Evolutionary conservation across 2,329 filamentous ascomycete species (phyloP).

Genomic region (Ilyonectria destructans): DNA sequence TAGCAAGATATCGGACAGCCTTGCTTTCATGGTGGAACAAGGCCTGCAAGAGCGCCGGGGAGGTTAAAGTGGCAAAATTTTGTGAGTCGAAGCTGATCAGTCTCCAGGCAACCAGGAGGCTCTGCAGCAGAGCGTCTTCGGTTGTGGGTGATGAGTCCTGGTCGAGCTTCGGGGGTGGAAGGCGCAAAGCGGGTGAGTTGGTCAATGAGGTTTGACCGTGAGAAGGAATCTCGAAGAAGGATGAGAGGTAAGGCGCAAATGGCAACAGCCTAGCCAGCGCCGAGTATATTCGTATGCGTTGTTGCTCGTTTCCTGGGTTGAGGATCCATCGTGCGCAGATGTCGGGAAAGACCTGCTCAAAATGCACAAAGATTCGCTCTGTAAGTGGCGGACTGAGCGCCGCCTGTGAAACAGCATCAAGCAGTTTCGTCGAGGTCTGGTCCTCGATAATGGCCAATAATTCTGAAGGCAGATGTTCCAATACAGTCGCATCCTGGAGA

Average conservation of each 20-base stretch:
- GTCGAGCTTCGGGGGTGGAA: constrained; percentile 52
- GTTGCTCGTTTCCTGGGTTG: constrained; percentile 57
- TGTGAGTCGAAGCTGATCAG: constrained; percentile 83
- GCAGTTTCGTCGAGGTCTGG: constrained; percentile 75
- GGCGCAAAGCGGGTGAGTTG: constrained; percentile 47
- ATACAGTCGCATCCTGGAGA: constrained; percentile 67
- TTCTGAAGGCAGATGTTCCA: constrained; percentile 78
- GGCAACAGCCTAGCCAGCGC: constrained; percentile 87
- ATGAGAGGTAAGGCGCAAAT: constrained; percentile 84
- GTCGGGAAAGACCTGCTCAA: constrained; percentile 84
- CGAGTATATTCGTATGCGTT: constrained; percentile 69
- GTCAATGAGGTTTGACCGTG: constrained; percentile 34
- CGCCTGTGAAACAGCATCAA: constrained; percentile 79
- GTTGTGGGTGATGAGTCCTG: constrained; percentile 45
- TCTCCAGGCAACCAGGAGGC: constrained; percentile 75
- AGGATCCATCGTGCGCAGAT: constrained; percentile 85
- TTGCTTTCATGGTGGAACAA: constrained; percentile 75
- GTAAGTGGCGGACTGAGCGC: constrained; percentile 81
- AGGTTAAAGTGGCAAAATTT: constrained; percentile 77
- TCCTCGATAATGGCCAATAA: constrained; percentile 78
- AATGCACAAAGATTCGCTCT: constrained; percentile 81
- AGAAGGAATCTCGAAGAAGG: constrained; percentile 71
- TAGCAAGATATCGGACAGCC: constrained; percentile 83
- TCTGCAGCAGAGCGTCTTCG: constrained; percentile 47
- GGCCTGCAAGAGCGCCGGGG: constrained; percentile 77